These are phyloP conservation scores for Forsythia suspensa DNA, from an alignment of 257 asterid species.

Conservation along the genomic window DNA sequence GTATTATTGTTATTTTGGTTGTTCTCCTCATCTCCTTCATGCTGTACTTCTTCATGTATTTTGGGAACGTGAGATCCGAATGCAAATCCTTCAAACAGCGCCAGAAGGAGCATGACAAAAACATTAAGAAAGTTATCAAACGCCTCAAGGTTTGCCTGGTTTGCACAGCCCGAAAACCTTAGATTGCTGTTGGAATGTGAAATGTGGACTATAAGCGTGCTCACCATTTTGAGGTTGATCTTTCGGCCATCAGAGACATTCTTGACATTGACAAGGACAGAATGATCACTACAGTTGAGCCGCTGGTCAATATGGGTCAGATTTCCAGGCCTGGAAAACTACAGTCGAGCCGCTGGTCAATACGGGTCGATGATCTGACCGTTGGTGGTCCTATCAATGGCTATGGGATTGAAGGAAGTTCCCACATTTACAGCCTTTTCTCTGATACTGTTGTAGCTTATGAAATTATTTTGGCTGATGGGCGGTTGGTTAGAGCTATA, in stretches of 20 bases:
- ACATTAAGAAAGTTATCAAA: constrained; percentile 45
- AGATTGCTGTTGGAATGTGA: constrained; percentile 28
- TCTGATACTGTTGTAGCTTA: constrained; percentile 89
- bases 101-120: constrained; percentile 48
- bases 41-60: neutral
- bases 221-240: too few relatives aligned
- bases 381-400: constrained; percentile 94
- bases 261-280: too few relatives aligned
- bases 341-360: too few relatives aligned
- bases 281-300: too few relatives aligned
- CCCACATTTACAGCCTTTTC: constrained; percentile 79
- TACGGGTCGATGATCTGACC: constrained; percentile 56
- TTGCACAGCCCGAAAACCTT: too few relatives aligned
- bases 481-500: constrained; percentile 75
- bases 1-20: too few relatives aligned
- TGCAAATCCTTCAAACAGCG: constrained; percentile 67
- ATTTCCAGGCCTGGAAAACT: too few relatives aligned
- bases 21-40: too few relatives aligned
- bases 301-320: too few relatives aligned
- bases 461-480: constrained; percentile 79
- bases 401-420: constrained; percentile 95
- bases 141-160: constrained; percentile 61
- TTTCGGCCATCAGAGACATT: too few relatives aligned
- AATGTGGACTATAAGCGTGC: too few relatives aligned
- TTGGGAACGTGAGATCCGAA: constrained; percentile 74